A percentile compares a stretch with the other conserved stretches of the same genome.
These are phyloP conservation scores for Exophiala sp. DNA, from an alignment of 2,329 filamentous ascomycete species.

Conservation along the genomic window DNA sequence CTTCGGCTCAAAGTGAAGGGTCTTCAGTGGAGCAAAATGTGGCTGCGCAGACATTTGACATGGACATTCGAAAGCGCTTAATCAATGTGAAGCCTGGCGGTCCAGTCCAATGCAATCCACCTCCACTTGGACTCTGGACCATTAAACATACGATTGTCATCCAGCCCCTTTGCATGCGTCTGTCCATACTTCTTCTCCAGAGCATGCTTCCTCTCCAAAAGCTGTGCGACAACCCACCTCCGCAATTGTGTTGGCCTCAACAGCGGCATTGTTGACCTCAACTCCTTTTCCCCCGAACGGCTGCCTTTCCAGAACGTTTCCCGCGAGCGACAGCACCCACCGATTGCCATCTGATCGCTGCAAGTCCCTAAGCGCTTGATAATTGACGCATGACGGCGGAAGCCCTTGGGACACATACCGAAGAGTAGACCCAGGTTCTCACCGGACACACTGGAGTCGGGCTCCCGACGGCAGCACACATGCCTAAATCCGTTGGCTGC, in stretches of 20 bases:
- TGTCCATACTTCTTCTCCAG: not conserved
- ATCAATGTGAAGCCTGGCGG: not conserved
- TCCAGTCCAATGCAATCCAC: not conserved
- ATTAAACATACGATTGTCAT: conserved; percentile 10
- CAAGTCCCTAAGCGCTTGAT: not conserved
- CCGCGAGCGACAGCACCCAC: not conserved
- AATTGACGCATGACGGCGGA: no score
- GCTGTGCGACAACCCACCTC: not conserved
- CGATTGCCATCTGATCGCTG: not conserved
- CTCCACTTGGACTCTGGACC: conserved; percentile 5
- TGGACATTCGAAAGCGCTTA: not conserved
- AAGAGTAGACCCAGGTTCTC: not conserved
- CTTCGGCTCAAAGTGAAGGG: not conserved
- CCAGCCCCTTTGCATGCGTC: conserved; percentile 6
- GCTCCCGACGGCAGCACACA: not conserved
- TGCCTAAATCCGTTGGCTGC: conserved; percentile 5
- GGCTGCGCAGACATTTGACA: not conserved
- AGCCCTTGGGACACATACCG: no score
- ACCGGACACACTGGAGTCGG: not conserved
- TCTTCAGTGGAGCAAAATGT: not conserved
- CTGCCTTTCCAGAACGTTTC: not conserved
- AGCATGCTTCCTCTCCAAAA: not conserved
- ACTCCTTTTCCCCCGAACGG: not conserved
- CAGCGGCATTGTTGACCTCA: no score
- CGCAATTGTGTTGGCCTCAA: no score